Base-by-base conservation (phyloP, 345 rosid species). In the Eucalyptus erythrocorys region DNA sequence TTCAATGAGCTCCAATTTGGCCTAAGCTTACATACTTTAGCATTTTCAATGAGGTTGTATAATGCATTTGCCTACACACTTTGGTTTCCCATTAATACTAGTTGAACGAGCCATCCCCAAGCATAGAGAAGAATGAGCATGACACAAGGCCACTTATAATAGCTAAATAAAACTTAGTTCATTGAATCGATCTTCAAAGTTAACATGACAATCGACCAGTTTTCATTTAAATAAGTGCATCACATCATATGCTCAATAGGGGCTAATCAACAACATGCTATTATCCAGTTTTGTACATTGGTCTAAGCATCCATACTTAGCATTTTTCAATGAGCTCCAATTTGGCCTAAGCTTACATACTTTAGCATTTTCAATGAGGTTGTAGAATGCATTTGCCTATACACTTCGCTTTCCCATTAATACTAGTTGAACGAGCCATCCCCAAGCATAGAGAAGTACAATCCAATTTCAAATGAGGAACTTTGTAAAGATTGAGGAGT, bases 211-310 rank as follows among this genome's bases (percentile, higher is more conserved):
- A 34, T 1, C 7, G 10, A 68, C 17, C 4, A 19, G 43, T 34
- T 8, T 68, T 34, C 80, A 17, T 17, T 68, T 34, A 68, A 17
- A 19, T 34, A 34, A 19, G 45, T 37, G 22, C 27, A 17, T 19
- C 45, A 37, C 5, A 71, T 71, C 3, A 34, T 17, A 34, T 34
- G 24, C 45, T 71, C 43, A 0, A n/a, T 64, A 64, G 40, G 80
- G 45, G 81, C 81, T 0, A 71, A 71, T 66, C 13, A 17, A 71
- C 4, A 71, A 11, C 45, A 9, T 19, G 0, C 1, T 4, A 0
- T 37, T 68, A 19, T 71, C 45, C 81, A 37, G 7, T 71, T 37
- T 19, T 3, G 45, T 19, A 34, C 11, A 37, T 71, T 71, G 13
- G 13, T 71, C 81, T 71, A n/a, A 64, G 76, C 37, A n/a, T 64